These are phyloP conservation scores for Teratosphaeria viscida DNA, from an alignment of 2,329 filamentous ascomycete genomes.

Conservation along the genomic window DNA sequence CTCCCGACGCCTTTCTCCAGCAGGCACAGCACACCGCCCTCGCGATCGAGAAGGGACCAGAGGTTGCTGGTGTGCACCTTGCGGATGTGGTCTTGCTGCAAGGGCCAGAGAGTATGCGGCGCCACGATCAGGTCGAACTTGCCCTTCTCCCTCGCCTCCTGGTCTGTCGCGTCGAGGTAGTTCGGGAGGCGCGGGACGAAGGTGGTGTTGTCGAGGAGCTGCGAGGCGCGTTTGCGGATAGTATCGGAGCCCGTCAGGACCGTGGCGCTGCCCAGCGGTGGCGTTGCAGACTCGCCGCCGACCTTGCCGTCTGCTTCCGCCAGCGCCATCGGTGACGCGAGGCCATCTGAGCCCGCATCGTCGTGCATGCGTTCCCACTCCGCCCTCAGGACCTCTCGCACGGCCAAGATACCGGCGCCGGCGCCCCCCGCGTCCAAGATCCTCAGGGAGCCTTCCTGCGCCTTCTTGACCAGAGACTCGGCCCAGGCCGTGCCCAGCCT, in stretches of 20 bases:
- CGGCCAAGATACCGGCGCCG: conserved; percentile 63
- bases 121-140: conserved; percentile 88
- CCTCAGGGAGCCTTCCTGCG: conserved; percentile 45
- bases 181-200: conserved; percentile 90
- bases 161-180: conserved; percentile 54
- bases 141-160: conserved; percentile 22
- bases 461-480: conserved; percentile 48
- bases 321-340: conserved; percentile 13
- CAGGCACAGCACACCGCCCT: conserved; percentile 77
- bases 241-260: conserved; percentile 68
- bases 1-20: conserved; percentile 85
- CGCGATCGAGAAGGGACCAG: conserved; percentile 73
- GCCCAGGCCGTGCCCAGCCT: conserved; percentile 64
- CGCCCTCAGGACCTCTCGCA: conserved; percentile 65
- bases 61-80: conserved; percentile 76
- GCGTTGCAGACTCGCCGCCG: conserved; percentile 30
- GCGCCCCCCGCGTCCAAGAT: conserved; percentile 66
- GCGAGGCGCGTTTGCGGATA: conserved; percentile 64
- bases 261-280: conserved; percentile 61
- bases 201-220: conserved; percentile 74
- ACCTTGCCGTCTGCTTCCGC: conserved; percentile 25
- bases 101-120: conserved; percentile 67
- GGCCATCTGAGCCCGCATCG: conserved; percentile 6
- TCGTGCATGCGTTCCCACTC: conserved; percentile 65
- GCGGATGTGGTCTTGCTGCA: conserved; percentile 66